These are phyloP conservation scores for Hygrophoropsis aurantiaca DNA, from an alignment of 768 basidiomycete species.

Conservation along the genomic window DNA sequence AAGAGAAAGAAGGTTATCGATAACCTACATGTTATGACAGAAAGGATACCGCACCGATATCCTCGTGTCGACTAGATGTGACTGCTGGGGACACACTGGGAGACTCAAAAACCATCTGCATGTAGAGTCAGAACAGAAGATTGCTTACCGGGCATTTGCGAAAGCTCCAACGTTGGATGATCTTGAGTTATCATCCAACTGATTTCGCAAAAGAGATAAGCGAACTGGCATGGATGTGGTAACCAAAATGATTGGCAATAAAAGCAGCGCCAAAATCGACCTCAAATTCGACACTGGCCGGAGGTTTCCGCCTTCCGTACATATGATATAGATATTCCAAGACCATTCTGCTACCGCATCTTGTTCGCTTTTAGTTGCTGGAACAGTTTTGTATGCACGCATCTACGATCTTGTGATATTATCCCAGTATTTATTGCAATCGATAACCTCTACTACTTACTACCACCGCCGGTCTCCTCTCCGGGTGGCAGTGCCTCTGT, in stretches of 20 bases:
- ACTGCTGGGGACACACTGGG: conserved; percentile 9
- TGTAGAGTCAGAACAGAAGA: not conserved
- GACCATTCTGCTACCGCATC: conserved; percentile 17
- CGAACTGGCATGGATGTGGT: not conserved
- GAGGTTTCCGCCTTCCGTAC: no score
- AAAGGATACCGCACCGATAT: conserved; percentile 14
- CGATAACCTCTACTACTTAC: no score
- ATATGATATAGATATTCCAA: no score
- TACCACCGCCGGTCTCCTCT: no score
- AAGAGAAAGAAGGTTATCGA: not conserved
- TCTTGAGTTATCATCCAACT: not conserved
- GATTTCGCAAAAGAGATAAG: not conserved
- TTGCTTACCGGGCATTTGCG: not conserved
- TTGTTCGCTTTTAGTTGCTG: conserved; percentile 7
- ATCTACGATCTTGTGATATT: no score
- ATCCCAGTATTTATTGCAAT: no score
- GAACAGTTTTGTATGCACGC: no score
- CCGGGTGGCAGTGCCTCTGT: not conserved
- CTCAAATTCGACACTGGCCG: no score
- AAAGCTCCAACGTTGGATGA: not conserved
- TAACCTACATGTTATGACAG: not conserved
- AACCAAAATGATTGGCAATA: no score
- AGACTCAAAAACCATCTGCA: no score
- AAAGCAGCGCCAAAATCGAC: no score
- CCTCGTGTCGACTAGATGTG: conserved; percentile 1